Conservation (phyloP, 1,284 basidiomycete species). For the Xanthoconium separans region DNA sequence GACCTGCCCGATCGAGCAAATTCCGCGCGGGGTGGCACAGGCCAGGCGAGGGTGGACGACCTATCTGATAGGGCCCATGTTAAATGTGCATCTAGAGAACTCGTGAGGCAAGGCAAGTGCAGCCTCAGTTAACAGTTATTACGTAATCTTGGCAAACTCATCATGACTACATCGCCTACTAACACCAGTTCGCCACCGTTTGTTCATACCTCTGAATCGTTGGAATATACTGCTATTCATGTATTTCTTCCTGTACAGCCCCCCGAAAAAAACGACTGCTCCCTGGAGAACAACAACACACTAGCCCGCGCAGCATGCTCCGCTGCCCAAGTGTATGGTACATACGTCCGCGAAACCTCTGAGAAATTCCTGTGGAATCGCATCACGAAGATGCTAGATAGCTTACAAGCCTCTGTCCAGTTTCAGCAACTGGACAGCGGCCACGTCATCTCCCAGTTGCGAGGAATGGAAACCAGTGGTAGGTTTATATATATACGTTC, state of each 20-base stretch:
- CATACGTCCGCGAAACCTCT: background rate
- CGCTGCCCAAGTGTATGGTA: background rate
- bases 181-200: too few species aligned
- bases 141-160: too few species aligned
- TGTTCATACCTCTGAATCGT: too few species aligned
- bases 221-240: background rate
- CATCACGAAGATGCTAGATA: background rate
- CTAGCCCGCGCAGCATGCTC: background rate
- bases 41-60: conserved; percentile 75
- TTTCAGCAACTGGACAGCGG: background rate
- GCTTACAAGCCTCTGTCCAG: conserved; percentile 1
- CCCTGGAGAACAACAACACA: background rate
- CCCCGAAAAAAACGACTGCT: conserved; percentile 1
- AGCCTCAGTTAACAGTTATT: conserved; percentile 41
- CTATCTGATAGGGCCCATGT: conserved; percentile 58
- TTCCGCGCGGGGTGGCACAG: conserved; percentile 54
- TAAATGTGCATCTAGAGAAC: conserved; percentile 72
- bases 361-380: background rate
- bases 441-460: conserved; percentile 5
- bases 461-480: conserved; percentile 11
- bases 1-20: conserved; percentile 52
- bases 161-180: too few species aligned
- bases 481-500: background rate
- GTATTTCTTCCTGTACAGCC: background rate
- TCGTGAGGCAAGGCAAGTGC: conserved; percentile 71